phyloP scores from a whole-genome alignment of 2,329 filamentous ascomycete genomes.

The Arthroderma sp. region DNA sequence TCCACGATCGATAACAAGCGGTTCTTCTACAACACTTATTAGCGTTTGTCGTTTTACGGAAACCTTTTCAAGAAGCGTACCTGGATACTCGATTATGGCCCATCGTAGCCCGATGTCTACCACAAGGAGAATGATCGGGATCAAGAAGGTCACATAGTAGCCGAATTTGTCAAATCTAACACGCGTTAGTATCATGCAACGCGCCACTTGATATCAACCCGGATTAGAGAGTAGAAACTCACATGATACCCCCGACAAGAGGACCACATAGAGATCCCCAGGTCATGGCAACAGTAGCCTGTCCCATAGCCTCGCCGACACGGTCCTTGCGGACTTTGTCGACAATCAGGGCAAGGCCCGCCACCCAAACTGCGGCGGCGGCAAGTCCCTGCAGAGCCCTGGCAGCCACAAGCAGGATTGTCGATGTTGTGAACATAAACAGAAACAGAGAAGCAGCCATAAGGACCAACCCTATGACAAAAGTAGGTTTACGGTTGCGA shows the following conservation, averaged over 20 bases:
- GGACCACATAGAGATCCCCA: conserved; percentile 46
- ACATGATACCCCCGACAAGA: conserved; percentile 46
- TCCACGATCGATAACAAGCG: not conserved
- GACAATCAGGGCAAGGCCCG: conserved; percentile 44
- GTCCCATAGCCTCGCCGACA: conserved; percentile 48
- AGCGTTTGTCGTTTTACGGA: not conserved
- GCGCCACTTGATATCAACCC: too few relatives aligned
- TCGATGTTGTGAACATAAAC: conserved; percentile 37
- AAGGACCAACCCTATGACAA: conserved; percentile 42
- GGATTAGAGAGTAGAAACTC: conserved; percentile 26
- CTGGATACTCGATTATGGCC: conserved; percentile 44
- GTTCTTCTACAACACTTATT: not conserved
- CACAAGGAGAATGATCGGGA: conserved; percentile 35
- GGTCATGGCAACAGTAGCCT: conserved; percentile 38
- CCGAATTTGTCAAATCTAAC: conserved; percentile 15
- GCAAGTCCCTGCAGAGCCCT: conserved; percentile 45
- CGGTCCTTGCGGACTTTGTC: conserved; percentile 47
- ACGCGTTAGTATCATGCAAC: too few relatives aligned
- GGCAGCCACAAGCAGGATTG: conserved; percentile 38
- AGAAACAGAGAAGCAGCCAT: conserved; percentile 42
- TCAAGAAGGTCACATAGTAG: conserved; percentile 20
- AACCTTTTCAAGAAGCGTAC: not conserved
- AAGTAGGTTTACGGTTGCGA: conserved; percentile 41
- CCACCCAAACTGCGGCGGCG: conserved; percentile 47
- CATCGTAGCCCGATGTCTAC: conserved; percentile 49